Evolutionary conservation across 2,329 filamentous ascomycete genomes (phyloP), one percentile per base, ranked within the genome.

Genomic region (Chaetomium sp.): DNA sequence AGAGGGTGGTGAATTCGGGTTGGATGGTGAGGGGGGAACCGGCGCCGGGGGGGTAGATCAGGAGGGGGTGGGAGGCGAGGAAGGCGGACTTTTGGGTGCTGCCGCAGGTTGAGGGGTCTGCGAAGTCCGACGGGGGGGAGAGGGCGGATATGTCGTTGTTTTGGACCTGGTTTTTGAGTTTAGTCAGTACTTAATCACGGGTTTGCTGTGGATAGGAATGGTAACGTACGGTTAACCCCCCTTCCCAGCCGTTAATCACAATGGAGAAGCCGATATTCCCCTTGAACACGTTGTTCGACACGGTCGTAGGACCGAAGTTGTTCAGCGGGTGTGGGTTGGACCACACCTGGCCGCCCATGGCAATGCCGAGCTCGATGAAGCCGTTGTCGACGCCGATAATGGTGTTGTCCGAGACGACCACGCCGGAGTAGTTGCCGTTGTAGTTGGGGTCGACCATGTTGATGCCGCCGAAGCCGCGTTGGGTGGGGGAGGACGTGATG

Each of bases 381-480:
- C 36, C 32, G n/a, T 32, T 32, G 47, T 37, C 47, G 14, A 19
- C 34, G 35, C 47, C 47, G 14, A 37, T 49, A 4, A 49, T 49
- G 47, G 40, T 19, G 36, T 49, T 49, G 9, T 49, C 47, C 2
- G 47, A 49, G 1, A 49, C 47, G n/a, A 49, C 35, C 35, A 49
- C 47, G 35, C 47, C 47, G n/a, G 47, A 49, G 33, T 49, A 49
- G 47, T 49, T 49, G 14, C 47, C 47, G 36, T 49, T 49, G 47
- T 49, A 49, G 36, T 38, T 49, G 8, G 47, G 47, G 35, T 49
- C 47, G 37, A 49, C 47, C 47, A 49, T 49, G 47, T 49, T 49
- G 47, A 49, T 49, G 36, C 36, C 47, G 11, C 47, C 47, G 6
- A 49, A 49, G 8, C n/a, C 19, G n/a, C 47, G 47, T 33, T 49